These are phyloP conservation scores for Fraxinus paxiana DNA, from an alignment of 305 asterid species.

Conservation along the genomic window DNA sequence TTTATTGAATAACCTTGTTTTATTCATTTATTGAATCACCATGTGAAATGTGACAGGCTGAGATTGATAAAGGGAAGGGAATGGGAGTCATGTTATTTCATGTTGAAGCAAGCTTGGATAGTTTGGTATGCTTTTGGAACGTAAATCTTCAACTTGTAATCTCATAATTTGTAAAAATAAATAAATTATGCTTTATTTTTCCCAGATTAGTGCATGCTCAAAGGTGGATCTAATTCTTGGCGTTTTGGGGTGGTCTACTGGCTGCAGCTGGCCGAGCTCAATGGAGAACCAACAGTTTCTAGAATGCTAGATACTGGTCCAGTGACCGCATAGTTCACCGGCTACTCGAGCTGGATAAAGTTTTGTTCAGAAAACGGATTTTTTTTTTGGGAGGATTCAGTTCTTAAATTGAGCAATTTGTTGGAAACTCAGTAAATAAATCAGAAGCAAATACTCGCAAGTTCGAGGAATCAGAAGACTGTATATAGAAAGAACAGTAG, in stretches of 20 bases:
- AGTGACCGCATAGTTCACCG: conserved; percentile 29
- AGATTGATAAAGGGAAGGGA: conserved; percentile 63
- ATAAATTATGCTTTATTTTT: background rate
- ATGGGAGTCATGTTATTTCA: conserved; percentile 81
- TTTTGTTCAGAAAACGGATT: conserved; percentile 43
- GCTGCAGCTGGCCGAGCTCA: conserved; percentile 85
- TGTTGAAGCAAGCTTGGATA: conserved; percentile 67
- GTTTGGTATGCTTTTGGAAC: conserved; percentile 51
- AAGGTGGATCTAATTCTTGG: conserved; percentile 74
- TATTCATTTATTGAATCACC: background rate
- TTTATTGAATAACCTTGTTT: background rate
- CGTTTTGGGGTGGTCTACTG: conserved; percentile 86
- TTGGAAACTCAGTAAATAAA: conserved; percentile 34
- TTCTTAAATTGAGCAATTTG: background rate
- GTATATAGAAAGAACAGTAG: conserved; percentile 52
- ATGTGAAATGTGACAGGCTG: conserved; percentile 53
- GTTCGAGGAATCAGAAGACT: conserved; percentile 34
- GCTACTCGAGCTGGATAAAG: conserved; percentile 39
- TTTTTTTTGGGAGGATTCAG: background rate
- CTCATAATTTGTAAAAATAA: background rate
- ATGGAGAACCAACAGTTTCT: conserved; percentile 44
- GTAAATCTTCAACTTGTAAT: background rate
- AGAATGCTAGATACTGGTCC: conserved; percentile 48
- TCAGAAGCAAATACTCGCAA: conserved; percentile 29
- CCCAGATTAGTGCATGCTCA: conserved; percentile 63